These are phyloP conservation scores for Ettlia oleoabundans DNA, from an alignment of 139 green algal species.

Conservation along the genomic window DNA sequence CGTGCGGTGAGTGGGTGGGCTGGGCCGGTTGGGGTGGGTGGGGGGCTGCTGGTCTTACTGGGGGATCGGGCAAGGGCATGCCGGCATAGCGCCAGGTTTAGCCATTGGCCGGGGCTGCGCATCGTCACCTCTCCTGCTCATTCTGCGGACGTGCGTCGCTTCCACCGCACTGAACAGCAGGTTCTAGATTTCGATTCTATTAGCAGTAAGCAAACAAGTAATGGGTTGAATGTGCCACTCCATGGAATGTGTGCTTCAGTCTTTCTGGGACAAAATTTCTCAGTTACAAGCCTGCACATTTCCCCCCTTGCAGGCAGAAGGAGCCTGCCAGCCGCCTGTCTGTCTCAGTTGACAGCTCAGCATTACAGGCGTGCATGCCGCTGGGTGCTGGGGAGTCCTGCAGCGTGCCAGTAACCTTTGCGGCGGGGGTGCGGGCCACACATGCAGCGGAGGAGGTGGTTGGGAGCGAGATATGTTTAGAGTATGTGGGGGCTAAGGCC, in stretches of 20 bases:
- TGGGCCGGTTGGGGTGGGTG: background rate
- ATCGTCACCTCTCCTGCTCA: background rate
- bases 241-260: background rate
- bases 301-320: slow-evolving; percentile 12
- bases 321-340: background rate
- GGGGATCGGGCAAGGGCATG: background rate
- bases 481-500: slow-evolving; percentile 35
- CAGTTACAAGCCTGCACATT: background rate
- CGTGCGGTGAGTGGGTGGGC: background rate
- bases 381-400: slow-evolving; percentile 26
- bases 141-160: too few relatives aligned
- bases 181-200: too few relatives aligned
- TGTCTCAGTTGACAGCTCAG: slow-evolving; percentile 14
- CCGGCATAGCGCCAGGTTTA: background rate
- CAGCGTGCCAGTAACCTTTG: slow-evolving; percentile 34
- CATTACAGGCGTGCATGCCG: slow-evolving; percentile 30
- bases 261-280: background rate
- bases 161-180: too few relatives aligned
- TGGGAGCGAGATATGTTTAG: slow-evolving; percentile 15
- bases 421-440: background rate
- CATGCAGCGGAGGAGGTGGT: slow-evolving; percentile 31
- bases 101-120: background rate
- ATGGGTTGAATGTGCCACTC: too few relatives aligned
- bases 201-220: too few relatives aligned
- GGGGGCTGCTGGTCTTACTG: background rate